Evolutionary conservation across 1,284 basidiomycete species (phyloP).

Genomic region (Volvariella surrecta): DNA sequence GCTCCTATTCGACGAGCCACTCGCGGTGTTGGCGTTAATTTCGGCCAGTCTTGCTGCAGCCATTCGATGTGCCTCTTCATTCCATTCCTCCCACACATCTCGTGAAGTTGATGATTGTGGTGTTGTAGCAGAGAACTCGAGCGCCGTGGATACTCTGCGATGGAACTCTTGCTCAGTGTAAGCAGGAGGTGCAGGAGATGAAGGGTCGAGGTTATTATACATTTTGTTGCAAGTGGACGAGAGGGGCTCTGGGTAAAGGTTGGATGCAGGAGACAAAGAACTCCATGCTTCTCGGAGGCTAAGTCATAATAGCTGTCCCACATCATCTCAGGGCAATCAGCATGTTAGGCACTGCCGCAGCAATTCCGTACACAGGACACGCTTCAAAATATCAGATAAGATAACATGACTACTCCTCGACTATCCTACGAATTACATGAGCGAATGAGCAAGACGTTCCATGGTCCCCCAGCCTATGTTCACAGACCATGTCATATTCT

Average conservation of each 20-base stretch:
- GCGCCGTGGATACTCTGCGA: conserved; percentile 37
- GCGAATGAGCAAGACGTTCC: too few species aligned
- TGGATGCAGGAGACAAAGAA: not conserved
- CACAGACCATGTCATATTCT: too few species aligned
- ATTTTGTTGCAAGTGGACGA: conserved; percentile 12
- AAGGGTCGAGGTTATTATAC: conserved; percentile 10
- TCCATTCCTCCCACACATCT: conserved; percentile 44
- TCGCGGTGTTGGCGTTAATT: conserved; percentile 3
- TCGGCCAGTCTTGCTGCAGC: conserved; percentile 16
- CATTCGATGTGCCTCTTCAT: conserved; percentile 34
- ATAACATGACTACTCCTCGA: not conserved
- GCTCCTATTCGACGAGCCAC: not conserved
- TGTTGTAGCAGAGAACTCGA: conserved; percentile 29
- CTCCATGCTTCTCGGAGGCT: not conserved
- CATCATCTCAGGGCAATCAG: not conserved
- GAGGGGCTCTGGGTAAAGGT: conserved; percentile 6
- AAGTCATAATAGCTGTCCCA: not conserved
- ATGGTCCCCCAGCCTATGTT: too few species aligned
- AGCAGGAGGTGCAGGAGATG: conserved; percentile 41
- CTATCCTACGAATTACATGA: too few species aligned
- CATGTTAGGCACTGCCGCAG: not conserved
- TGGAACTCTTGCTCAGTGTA: conserved; percentile 47
- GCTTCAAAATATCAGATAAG: conserved; percentile 4
- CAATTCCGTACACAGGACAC: conserved; percentile 3
- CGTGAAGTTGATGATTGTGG: conserved; percentile 20